phyloP scores from a whole-genome alignment of 305 asterid genomes.

The Fraxinus ornus region DNA sequence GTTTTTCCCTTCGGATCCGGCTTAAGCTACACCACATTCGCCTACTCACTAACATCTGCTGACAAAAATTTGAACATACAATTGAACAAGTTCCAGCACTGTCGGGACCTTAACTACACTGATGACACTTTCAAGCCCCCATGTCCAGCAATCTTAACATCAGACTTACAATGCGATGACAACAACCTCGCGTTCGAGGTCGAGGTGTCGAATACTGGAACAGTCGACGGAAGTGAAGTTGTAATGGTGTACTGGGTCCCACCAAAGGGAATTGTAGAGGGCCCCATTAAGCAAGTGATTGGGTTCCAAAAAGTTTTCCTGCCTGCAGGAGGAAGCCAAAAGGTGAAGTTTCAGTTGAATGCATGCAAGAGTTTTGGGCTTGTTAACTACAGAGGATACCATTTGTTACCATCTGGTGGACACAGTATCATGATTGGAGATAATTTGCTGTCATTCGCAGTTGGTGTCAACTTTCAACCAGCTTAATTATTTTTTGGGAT shows the following conservation, averaged over 20 bases:
- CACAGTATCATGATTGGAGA: conserved; percentile 31
- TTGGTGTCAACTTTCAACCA: conserved; percentile 22
- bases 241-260: conserved; percentile 33
- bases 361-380: conserved; percentile 33
- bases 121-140: conserved; percentile 11
- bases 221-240: conserved; percentile 30
- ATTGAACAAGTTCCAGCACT: conserved; percentile 26
- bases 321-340: not conserved
- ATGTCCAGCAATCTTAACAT: conserved; percentile 26
- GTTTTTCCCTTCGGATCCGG: conserved; percentile 45
- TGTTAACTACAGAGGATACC: conserved; percentile 29
- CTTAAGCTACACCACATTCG: conserved; percentile 39
- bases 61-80: not conserved
- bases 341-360: conserved; percentile 27
- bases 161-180: conserved; percentile 23
- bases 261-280: conserved; percentile 22
- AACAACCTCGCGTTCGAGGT: conserved; percentile 5
- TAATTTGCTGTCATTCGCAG: conserved; percentile 13
- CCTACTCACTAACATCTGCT: conserved; percentile 9
- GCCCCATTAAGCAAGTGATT: conserved; percentile 31
- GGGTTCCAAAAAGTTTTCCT: conserved; percentile 30
- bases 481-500: not conserved
- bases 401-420: conserved; percentile 35
- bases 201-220: conserved; percentile 30
- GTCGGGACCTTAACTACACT: conserved; percentile 29